Conservation (phyloP, 1,139 yeast genomes). For the Geotrichum aggregatum region DNA sequence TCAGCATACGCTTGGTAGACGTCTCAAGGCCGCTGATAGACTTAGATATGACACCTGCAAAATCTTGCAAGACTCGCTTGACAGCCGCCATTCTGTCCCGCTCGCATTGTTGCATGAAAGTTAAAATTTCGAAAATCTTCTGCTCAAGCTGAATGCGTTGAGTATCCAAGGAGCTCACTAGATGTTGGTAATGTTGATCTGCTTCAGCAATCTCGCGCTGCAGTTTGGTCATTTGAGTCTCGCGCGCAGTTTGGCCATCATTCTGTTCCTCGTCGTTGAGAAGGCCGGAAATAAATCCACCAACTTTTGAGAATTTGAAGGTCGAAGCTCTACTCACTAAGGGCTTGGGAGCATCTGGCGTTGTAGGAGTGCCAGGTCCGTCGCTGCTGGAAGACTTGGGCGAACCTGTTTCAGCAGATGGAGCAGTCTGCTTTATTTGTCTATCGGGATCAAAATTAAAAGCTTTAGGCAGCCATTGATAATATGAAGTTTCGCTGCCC, state of each 20-base stretch:
- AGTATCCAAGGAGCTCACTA: slow-evolving; percentile 56
- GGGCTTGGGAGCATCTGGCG: background rate
- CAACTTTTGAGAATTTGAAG: slow-evolving; percentile 3
- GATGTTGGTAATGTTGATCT: slow-evolving; percentile 53
- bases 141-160: slow-evolving; percentile 69
- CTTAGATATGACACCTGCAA: slow-evolving; percentile 51
- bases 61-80: slow-evolving; percentile 63
- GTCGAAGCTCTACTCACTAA: background rate
- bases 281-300: slow-evolving; percentile 16
- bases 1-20: slow-evolving; percentile 46
- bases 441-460: slow-evolving; percentile 6
- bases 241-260: slow-evolving; percentile 3
- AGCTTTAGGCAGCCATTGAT: slow-evolving; percentile 77
- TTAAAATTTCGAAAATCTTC: slow-evolving; percentile 57
- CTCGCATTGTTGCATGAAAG: slow-evolving; percentile 74
- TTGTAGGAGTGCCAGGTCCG: background rate
- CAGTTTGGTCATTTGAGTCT: slow-evolving; percentile 23
- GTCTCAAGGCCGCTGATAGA: slow-evolving; percentile 35
- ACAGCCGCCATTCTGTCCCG: slow-evolving; percentile 64
- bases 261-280: slow-evolving; percentile 10
- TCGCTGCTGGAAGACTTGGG: background rate
- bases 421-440: background rate
- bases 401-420: background rate
- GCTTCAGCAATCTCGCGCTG: slow-evolving; percentile 37
- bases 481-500: slow-evolving; percentile 69